Evolutionary conservation across 179 eudicot genomes (phyloP).

Genomic region (Dionaea muscipula): DNA sequence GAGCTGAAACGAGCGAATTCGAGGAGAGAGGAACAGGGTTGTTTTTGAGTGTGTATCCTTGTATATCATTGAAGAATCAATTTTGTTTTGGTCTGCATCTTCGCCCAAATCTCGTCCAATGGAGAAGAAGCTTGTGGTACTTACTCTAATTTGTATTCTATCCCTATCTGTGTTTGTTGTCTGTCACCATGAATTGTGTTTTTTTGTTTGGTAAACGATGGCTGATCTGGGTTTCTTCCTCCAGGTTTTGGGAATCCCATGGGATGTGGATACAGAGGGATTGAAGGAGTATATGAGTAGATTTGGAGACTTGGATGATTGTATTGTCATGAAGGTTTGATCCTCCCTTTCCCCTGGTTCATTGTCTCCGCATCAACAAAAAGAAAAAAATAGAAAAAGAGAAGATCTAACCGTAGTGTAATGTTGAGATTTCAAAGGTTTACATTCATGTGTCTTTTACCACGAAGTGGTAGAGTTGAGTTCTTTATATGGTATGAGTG

Average conservation of each 20-base stretch:
- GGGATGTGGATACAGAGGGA: slow-evolving; percentile 89
- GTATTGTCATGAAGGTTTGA: slow-evolving; percentile 89
- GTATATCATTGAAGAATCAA: neutral
- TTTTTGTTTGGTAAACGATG: neutral
- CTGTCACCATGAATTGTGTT: neutral
- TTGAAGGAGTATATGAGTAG: slow-evolving; percentile 82
- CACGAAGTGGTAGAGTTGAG: too few relatives aligned
- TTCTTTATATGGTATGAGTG: too few relatives aligned
- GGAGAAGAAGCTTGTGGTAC: slow-evolving; percentile 91
- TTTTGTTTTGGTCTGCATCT: neutral
- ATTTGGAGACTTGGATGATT: slow-evolving; percentile 92
- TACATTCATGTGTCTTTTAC: too few relatives aligned
- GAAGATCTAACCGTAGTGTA: too few relatives aligned
- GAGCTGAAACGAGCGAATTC: slow-evolving; percentile 10
- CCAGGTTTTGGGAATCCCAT: slow-evolving; percentile 94
- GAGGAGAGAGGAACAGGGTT: slow-evolving; percentile 7
- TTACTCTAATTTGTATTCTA: slow-evolving; percentile 5
- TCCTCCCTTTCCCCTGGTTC: neutral
- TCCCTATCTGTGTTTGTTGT: neutral
- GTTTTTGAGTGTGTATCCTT: slow-evolving; percentile 1
- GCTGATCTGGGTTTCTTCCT: neutral
- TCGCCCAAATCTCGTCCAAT: slow-evolving; percentile 18
- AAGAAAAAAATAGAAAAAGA: too few relatives aligned
- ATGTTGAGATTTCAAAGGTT: too few relatives aligned
- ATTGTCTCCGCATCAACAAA: too few relatives aligned